Evolutionary conservation across 1,284 basidiomycete genomes (phyloP).

Genomic region (Rhodotorula sp.): DNA sequence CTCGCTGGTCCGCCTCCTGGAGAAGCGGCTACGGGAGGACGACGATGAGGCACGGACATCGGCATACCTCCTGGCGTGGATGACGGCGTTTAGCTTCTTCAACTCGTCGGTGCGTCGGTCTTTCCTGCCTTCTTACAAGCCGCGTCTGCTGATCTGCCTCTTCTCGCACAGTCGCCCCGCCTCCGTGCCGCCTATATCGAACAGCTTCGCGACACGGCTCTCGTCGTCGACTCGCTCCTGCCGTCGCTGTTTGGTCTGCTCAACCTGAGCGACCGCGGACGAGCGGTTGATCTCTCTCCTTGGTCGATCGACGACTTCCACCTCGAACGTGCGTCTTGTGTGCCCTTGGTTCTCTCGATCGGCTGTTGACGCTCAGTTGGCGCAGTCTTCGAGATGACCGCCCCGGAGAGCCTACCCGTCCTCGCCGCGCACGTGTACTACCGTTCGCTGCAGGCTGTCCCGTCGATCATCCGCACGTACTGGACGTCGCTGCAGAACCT

Average conservation of each 20-base stretch:
- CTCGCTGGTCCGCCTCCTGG: constrained; percentile 63
- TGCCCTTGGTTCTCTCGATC: constrained; percentile 49
- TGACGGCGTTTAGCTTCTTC: constrained; percentile 85
- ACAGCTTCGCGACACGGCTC: constrained; percentile 70
- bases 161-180: constrained; percentile 67
- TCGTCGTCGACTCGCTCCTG: constrained; percentile 69
- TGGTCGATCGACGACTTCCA: constrained; percentile 87
- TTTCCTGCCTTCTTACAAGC: background rate
- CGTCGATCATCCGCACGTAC: constrained; percentile 81
- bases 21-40: background rate
- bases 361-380: constrained; percentile 61
- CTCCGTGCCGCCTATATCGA: constrained; percentile 79
- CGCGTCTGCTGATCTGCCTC: background rate
- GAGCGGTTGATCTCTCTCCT: constrained; percentile 70
- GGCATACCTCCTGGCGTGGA: constrained; percentile 77
- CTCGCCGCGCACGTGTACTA: constrained; percentile 88
- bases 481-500: constrained; percentile 85
- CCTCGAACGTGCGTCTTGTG: constrained; percentile 66
- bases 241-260: constrained; percentile 74
- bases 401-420: constrained; percentile 59
- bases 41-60: constrained; percentile 32
- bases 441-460: constrained; percentile 74
- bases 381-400: constrained; percentile 45
- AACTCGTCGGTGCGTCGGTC: constrained; percentile 68
- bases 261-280: constrained; percentile 62